Percentiles rank a stretch among this genome's conserved stretches.
These are phyloP conservation scores for Rhodotorula kratochvilovae DNA, from an alignment of 768 basidiomycete species.

Conservation along the genomic window DNA sequence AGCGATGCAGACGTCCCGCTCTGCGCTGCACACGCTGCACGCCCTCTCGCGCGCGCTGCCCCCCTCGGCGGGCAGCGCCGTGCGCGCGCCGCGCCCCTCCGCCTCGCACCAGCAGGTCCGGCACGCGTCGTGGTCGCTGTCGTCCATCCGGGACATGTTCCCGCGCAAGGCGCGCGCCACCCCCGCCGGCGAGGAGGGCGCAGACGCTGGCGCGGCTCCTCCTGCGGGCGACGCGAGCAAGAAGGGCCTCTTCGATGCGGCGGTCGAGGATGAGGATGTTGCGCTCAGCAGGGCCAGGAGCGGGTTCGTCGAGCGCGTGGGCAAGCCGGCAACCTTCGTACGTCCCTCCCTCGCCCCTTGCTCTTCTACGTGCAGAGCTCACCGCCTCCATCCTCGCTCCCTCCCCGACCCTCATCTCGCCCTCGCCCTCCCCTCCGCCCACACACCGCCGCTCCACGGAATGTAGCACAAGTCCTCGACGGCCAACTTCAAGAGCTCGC, in stretches of 20 bases:
- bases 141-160: constrained; percentile 17
- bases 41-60: constrained; percentile 15
- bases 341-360: neutral
- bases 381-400: too few relatives aligned
- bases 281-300: neutral
- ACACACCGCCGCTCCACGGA: neutral
- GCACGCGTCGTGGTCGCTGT: constrained; percentile 20
- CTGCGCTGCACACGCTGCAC: constrained; percentile 6
- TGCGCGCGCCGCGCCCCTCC: neutral
- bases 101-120: constrained; percentile 5
- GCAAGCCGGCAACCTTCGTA: constrained; percentile 28
- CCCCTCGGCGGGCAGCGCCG: too few relatives aligned
- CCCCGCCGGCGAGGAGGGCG: too few relatives aligned
- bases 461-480: constrained; percentile 86
- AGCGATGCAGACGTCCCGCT: neutral
- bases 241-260: constrained; percentile 28
- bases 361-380: too few relatives aligned
- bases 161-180: neutral
- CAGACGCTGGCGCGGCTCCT: neutral
- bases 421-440: neutral
- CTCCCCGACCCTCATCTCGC: neutral
- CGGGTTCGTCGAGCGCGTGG: neutral
- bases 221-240: neutral
- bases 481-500: constrained; percentile 82
- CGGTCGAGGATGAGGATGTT: constrained; percentile 26